These are phyloP conservation scores for Tripterygium wilfordii DNA, from an alignment of 177 flowering plant genomes.

Conservation along the genomic window DNA sequence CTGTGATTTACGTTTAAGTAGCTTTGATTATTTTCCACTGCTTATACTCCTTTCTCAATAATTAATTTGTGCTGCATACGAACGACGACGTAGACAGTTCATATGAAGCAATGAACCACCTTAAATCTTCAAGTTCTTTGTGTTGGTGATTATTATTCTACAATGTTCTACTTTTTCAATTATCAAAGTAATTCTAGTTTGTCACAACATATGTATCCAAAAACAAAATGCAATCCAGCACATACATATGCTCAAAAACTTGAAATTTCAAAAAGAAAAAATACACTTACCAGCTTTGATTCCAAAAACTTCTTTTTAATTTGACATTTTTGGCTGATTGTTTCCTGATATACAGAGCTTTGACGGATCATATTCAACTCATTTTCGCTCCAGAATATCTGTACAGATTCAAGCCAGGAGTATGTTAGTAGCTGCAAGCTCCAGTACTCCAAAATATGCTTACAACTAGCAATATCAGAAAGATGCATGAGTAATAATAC, in stretches of 20 bases:
- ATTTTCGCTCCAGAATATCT: constrained; percentile 75
- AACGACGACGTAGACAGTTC: too few species aligned
- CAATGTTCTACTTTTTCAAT: too few species aligned
- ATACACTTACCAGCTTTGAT: constrained; percentile 38
- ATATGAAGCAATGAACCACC: too few species aligned
- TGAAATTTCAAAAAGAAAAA: not conserved
- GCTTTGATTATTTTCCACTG: too few species aligned
- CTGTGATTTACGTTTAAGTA: too few species aligned
- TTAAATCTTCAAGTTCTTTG: too few species aligned
- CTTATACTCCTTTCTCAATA: too few species aligned
- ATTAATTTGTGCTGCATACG: too few species aligned
- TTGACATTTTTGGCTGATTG: constrained; percentile 35
- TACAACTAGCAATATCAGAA: not conserved
- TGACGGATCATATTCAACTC: constrained; percentile 62
- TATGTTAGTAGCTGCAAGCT: not conserved
- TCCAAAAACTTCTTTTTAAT: constrained; percentile 48
- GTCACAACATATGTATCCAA: too few species aligned
- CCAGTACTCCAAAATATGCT: not conserved
- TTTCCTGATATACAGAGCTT: constrained; percentile 58
- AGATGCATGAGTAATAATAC: not conserved
- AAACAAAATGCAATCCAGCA: not conserved
- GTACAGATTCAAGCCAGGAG: constrained; percentile 2
- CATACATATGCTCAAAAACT: not conserved
- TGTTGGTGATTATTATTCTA: too few species aligned
- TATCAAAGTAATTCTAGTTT: too few species aligned